A percentile compares a stretch with the other conserved stretches of the same genome.
These are phyloP conservation scores for Fusarium udum DNA, from an alignment of 2,329 filamentous ascomycete species.

Conservation along the genomic window DNA sequence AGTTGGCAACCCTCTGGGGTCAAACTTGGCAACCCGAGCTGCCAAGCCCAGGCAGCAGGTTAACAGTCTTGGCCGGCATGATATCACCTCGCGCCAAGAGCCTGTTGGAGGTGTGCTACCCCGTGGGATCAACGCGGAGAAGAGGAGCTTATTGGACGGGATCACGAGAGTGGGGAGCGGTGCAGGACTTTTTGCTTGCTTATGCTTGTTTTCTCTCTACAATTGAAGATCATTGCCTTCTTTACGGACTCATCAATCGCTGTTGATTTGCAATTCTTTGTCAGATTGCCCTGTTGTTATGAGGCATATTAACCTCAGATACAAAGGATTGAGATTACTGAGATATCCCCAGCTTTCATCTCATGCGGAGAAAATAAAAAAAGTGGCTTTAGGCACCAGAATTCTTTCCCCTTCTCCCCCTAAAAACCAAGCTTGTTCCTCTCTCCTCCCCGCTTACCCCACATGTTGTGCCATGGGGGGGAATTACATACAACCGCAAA, in stretches of 20 bases:
- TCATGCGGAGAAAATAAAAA: background rate
- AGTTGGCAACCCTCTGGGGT: constrained; percentile 13
- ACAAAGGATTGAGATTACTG: background rate
- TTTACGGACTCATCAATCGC: rapidly evolving
- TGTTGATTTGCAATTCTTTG: rapidly evolving
- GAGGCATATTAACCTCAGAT: background rate
- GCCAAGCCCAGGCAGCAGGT: constrained; percentile 31
- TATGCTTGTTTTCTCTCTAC: background rate
- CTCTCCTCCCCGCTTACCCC: constrained; percentile 17
- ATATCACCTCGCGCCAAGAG: constrained; percentile 14
- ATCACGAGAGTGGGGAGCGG: background rate
- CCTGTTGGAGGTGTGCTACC: constrained; percentile 7
- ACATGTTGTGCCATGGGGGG: constrained; percentile 1
- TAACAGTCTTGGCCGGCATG: constrained; percentile 27
- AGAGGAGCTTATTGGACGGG: background rate
- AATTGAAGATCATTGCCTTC: background rate
- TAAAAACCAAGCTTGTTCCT: constrained; percentile 14
- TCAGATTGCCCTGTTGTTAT: background rate
- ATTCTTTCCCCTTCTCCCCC: background rate
- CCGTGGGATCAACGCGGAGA: constrained; percentile 25
- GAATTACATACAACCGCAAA: background rate
- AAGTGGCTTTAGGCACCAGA: constrained; percentile 15
- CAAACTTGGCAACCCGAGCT: constrained; percentile 21
- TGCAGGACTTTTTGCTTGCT: constrained; percentile 5
- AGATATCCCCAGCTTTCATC: background rate